Evolutionary conservation across 306 rosid genomes (phyloP).

Genomic region (Malus domestica): DNA sequence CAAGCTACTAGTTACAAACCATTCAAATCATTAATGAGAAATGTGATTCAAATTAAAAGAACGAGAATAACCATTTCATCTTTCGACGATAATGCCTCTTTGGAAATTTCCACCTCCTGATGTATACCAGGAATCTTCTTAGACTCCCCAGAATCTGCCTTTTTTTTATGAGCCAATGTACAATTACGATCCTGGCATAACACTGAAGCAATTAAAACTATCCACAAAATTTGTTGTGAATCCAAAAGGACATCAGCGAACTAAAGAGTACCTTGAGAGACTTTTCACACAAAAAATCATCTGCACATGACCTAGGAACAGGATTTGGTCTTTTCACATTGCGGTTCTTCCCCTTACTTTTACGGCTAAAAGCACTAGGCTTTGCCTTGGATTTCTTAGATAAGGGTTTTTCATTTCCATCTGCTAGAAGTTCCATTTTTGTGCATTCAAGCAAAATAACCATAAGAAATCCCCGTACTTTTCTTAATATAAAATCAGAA

Average conservation of each 20-base stretch:
- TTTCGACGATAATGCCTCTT: slow-evolving; percentile 33
- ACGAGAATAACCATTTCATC: slow-evolving; percentile 38
- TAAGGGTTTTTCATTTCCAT: slow-evolving; percentile 40
- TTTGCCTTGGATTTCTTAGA: slow-evolving; percentile 64
- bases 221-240: slow-evolving; percentile 17
- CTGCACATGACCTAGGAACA: slow-evolving; percentile 27
- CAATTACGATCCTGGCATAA: slow-evolving; percentile 47
- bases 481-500: slow-evolving; percentile 74
- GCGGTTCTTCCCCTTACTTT: slow-evolving; percentile 65
- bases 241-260: slow-evolving; percentile 21
- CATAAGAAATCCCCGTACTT: slow-evolving; percentile 79
- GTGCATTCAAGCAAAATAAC: slow-evolving; percentile 85
- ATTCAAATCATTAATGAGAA: slow-evolving; percentile 35
- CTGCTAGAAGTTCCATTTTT: slow-evolving; percentile 73
- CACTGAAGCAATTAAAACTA: slow-evolving; percentile 31
- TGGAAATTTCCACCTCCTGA: slow-evolving; percentile 33
- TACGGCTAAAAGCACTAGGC: slow-evolving; percentile 47
- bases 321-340: slow-evolving; percentile 47
- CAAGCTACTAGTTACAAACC: slow-evolving; percentile 46
- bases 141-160: slow-evolving; percentile 31
- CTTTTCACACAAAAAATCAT: slow-evolving; percentile 28
- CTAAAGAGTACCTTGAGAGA: slow-evolving; percentile 42
- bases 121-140: slow-evolving; percentile 27
- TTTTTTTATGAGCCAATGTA: slow-evolving; percentile 32
- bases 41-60: slow-evolving; percentile 16